Conservation (phyloP, 1,284 basidiomycete genomes). For the Tausonia pullulans region DNA sequence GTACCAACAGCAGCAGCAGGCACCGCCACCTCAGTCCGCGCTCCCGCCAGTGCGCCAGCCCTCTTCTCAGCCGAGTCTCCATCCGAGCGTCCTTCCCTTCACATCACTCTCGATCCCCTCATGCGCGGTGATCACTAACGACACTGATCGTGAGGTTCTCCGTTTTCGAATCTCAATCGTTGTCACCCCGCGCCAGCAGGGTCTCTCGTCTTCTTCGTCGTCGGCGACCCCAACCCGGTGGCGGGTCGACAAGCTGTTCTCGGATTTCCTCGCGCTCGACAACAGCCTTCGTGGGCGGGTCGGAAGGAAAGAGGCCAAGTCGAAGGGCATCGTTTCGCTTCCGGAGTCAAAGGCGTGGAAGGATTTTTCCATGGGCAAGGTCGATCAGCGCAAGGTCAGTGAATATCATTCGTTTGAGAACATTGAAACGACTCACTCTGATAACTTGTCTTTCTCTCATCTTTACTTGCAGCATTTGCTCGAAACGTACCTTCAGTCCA, state of each 20-base stretch:
- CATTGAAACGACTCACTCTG: neutral
- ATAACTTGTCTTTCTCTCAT: too few species aligned
- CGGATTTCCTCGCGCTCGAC: constrained; percentile 78
- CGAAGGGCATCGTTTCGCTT: constrained; percentile 64
- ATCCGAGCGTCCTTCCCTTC: constrained; percentile 28
- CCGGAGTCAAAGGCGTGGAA: constrained; percentile 91
- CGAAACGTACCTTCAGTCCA: constrained; percentile 75
- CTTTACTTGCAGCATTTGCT: constrained; percentile 32
- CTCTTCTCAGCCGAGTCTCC: constrained; percentile 20
- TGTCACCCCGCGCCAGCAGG: constrained; percentile 19
- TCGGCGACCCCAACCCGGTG: constrained; percentile 46
- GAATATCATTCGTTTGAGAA: neutral
- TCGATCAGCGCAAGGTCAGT: constrained; percentile 82
- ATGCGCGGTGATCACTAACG: constrained; percentile 31
- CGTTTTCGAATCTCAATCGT: constrained; percentile 32
- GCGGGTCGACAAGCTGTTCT: constrained; percentile 89
- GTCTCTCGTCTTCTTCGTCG: too few species aligned
- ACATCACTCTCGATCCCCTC: constrained; percentile 31
- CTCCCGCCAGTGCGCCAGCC: neutral
- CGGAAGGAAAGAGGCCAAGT: constrained; percentile 55
- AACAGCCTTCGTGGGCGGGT: constrained; percentile 44
- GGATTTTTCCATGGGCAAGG: constrained; percentile 91
- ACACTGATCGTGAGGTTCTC: constrained; percentile 31
- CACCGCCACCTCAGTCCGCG: neutral
- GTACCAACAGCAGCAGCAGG: neutral